Evolutionary conservation across 2,329 filamentous ascomycete genomes (phyloP).

Genomic region (Arthrobotrys sphaeroides): DNA sequence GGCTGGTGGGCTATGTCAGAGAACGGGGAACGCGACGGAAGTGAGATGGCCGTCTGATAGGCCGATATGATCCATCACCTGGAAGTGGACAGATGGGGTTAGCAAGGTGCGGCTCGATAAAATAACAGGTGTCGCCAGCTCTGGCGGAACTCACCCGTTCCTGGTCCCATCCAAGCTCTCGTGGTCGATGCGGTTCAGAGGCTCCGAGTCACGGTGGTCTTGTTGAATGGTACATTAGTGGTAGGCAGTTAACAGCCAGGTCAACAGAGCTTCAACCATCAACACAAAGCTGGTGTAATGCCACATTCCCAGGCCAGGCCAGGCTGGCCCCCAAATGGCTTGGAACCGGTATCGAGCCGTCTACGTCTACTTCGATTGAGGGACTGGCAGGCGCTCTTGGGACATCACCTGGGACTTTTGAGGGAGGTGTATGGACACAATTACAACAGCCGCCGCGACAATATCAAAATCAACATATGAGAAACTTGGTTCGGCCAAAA

Average conservation of each 20-base stretch:
- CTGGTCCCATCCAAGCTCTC: conserved; percentile 15
- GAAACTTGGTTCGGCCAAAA: not conserved
- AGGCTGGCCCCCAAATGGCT: too few species aligned
- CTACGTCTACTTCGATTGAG: too few species aligned
- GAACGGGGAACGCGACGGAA: conserved; percentile 30
- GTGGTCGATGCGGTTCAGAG: not conserved
- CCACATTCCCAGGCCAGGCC: too few species aligned
- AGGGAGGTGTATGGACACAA: not conserved
- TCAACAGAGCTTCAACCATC: too few species aligned
- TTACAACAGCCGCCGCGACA: not conserved
- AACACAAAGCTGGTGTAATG: conserved; percentile 4
- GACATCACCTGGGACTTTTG: too few species aligned
- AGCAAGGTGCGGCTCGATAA: not conserved
- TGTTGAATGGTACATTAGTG: too few species aligned
- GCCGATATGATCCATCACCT: conserved; percentile 52
- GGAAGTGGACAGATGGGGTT: not conserved
- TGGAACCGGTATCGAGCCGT: too few species aligned
- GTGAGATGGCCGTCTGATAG: conserved; percentile 34
- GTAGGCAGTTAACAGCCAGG: too few species aligned
- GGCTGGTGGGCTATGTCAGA: conserved; percentile 24
- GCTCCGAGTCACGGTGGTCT: too few species aligned
- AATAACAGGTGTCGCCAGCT: conserved; percentile 5
- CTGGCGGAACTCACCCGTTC: not conserved
- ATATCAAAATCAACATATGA: conserved; percentile 19
- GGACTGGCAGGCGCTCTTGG: too few species aligned